Evolutionary conservation across 2,329 filamentous ascomycete species (phyloP), one percentile per base, ranked within the genome.

Genomic region (Penicillium concentricum): DNA sequence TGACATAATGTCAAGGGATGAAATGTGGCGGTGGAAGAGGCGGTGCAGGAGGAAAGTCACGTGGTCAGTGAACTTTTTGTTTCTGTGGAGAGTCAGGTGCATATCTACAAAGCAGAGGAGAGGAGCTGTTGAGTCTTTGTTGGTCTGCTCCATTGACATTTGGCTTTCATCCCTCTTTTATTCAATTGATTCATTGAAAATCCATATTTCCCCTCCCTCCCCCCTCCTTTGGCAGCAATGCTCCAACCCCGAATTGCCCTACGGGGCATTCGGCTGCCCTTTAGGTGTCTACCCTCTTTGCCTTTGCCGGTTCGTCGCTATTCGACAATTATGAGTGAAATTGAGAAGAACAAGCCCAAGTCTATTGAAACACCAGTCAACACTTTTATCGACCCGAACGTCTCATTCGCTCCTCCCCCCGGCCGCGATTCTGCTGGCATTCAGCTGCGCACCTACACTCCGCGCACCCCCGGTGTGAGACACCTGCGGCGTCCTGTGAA

Each of bases 401-500:
- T 71, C 49, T 71, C 74, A 18, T 80, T 79, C 58, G 76, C 77
- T 51, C 77, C 79, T 61, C 79, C 79, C 7, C 72, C 77, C 4
- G 68, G 72, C n/a, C 74, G 73, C 22, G 73, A 76, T 54, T 72
- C 77, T 28, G 66, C 64, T 41, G 76, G 72, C 58, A 67, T 76
- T 18, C 77, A 82, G 43, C 73, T 97, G 74, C 87, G 91, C 67
- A 94, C 90, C 52, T 99, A 97, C 76, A 97, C 90, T 74, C 94
- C 94, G 35, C 87, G 91, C 67, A 97, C 94, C 0, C 93, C 93
- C 13, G 94, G 94, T 83, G 76, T 96, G 57, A 87, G 94, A 69
- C 94, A 99, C 84, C 81, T 99, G 63, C 89, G 88, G 74, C 86
- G 94, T 42, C 92, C 94, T 15, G 88, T 97, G 76, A 97, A 97